Conservation (phyloP, 306 rosid species). For the Calophaca sinica region DNA sequence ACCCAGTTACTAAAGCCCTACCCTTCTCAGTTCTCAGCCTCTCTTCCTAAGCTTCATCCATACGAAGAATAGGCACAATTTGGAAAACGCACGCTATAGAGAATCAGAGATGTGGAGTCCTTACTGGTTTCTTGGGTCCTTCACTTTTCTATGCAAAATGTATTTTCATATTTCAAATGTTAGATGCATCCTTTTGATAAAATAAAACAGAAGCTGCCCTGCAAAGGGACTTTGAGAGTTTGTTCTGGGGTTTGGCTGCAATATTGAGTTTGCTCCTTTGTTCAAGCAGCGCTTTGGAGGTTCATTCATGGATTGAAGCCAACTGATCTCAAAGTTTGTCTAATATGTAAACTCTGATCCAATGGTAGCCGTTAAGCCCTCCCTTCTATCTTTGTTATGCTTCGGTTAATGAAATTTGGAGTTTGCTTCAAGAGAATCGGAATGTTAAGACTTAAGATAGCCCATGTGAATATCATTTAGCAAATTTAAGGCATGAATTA, state of each 20-base stretch:
- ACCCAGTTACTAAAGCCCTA: no score
- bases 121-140: not conserved
- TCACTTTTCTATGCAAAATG: conserved; percentile 6
- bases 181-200: conserved; percentile 12
- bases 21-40: not conserved
- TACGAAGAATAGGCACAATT: not conserved
- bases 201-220: conserved; percentile 12
- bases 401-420: conserved; percentile 14
- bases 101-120: not conserved
- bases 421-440: not conserved
- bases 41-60: not conserved
- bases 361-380: no score
- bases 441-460: not conserved
- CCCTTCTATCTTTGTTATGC: not conserved
- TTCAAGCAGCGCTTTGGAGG: not conserved
- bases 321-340: not conserved
- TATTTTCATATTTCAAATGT: conserved; percentile 3
- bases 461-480: not conserved
- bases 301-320: not conserved
- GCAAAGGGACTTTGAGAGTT: conserved; percentile 3
- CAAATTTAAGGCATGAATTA: not conserved
- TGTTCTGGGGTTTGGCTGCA: not conserved
- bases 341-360: no score
- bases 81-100: not conserved
- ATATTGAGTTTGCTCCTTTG: not conserved